These are phyloP conservation scores for Chiua sp. DNA, from an alignment of 1,284 basidiomycete genomes.

Conservation along the genomic window DNA sequence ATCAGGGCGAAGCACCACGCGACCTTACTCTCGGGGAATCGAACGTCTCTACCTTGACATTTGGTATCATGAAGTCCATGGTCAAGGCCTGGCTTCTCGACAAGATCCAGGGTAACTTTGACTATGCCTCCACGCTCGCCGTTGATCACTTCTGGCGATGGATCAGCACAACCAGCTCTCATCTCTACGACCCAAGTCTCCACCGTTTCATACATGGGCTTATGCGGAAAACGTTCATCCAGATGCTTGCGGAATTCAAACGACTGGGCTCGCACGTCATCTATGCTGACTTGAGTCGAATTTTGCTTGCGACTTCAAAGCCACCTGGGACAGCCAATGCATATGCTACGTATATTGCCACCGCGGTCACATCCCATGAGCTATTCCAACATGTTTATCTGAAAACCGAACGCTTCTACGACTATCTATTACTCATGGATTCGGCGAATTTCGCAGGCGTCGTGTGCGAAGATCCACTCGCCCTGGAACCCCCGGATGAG, in stretches of 20 bases:
- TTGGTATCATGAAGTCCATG: constrained; percentile 87
- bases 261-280: constrained; percentile 93
- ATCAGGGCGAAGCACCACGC: constrained; percentile 75
- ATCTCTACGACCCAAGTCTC: constrained; percentile 93
- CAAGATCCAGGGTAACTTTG: constrained; percentile 70
- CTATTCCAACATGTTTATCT: constrained; percentile 95
- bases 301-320: constrained; percentile 94
- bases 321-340: constrained; percentile 95
- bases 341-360: constrained; percentile 94
- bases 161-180: constrained; percentile 86
- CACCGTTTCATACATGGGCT: constrained; percentile 95
- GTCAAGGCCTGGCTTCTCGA: constrained; percentile 95
- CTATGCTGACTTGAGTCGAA: constrained; percentile 93
- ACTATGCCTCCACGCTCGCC: constrained; percentile 67
- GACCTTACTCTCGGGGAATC: constrained; percentile 91
- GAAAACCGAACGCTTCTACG: constrained; percentile 90
- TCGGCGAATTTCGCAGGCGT: constrained; percentile 93
- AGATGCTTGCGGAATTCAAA: constrained; percentile 96
- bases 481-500: constrained; percentile 68
- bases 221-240: constrained; percentile 98
- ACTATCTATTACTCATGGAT: constrained; percentile 97
- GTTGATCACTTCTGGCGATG: constrained; percentile 98
- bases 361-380: constrained; percentile 94
- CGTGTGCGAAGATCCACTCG: constrained; percentile 79
- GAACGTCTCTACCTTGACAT: constrained; percentile 90